Percentiles rank a stretch among this genome's conserved stretches.
phyloP scores from a whole-genome alignment of 2,329 filamentous ascomycete genomes.

The Alternaria longipes region DNA sequence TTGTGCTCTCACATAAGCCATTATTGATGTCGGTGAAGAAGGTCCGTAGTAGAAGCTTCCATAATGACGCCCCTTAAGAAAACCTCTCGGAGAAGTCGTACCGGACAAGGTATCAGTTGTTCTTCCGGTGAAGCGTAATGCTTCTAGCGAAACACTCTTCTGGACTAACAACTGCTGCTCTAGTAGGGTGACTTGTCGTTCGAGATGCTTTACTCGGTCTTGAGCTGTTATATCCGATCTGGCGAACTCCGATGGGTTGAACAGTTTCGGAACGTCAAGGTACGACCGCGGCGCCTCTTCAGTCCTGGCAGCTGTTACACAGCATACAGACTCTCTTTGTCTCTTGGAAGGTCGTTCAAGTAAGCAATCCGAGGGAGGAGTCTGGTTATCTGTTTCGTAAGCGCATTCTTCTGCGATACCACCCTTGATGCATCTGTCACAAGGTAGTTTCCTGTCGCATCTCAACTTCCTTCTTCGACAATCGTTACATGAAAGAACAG shows the following conservation, averaged over 20 bases:
- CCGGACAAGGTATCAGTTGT: not conserved
- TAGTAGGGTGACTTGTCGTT: constrained; percentile 2
- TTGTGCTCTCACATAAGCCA: constrained; percentile 23
- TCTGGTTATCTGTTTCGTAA: constrained; percentile 36
- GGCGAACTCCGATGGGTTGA: not conserved
- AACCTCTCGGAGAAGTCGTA: not conserved
- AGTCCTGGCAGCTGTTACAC: not conserved
- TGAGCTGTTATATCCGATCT: not conserved
- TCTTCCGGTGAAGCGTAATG: not conserved
- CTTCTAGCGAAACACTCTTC: not conserved
- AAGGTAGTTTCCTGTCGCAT: constrained; percentile 54
- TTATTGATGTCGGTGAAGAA: constrained; percentile 45
- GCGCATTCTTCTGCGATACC: constrained; percentile 48
- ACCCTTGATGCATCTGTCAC: constrained; percentile 51
- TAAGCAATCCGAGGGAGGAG: constrained; percentile 9
- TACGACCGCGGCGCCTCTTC: not conserved
- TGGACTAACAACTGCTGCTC: not conserved
- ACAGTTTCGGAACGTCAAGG: not conserved
- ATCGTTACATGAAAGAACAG: constrained; percentile 54
- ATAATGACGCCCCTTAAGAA: constrained; percentile 50
- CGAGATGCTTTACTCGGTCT: constrained; percentile 16
- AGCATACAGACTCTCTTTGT: not conserved
- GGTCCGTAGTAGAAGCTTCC: constrained; percentile 45
- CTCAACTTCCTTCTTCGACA: constrained; percentile 55
- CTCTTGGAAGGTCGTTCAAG: not conserved